These are phyloP conservation scores for Glycine soja DNA, from an alignment of 306 rosid species.

Conservation along the genomic window DNA sequence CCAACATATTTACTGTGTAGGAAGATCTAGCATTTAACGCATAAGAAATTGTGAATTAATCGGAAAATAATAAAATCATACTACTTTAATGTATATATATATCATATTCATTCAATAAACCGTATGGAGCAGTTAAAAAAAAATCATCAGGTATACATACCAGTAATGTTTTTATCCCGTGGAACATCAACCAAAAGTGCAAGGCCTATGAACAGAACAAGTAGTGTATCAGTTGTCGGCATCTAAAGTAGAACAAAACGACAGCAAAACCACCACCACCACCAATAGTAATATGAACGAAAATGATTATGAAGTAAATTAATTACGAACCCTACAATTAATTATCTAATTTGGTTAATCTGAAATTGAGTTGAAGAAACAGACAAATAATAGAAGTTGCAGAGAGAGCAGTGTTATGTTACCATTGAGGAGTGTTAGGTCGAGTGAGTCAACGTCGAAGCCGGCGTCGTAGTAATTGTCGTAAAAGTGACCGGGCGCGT, in stretches of 20 bases:
- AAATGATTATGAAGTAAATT: not conserved
- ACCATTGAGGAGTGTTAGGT: constrained; percentile 80
- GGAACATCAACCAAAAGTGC: constrained; percentile 88
- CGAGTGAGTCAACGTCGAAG: constrained; percentile 84
- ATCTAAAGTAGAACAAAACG: not conserved
- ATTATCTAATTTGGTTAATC: not conserved
- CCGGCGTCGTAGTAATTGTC: constrained; percentile 87
- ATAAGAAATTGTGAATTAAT: not conserved
- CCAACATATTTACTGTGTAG: not conserved
- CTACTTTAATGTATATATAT: not conserved
- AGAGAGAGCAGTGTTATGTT: not conserved
- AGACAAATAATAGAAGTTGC: not conserved
- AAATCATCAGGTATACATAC: constrained; percentile 48
- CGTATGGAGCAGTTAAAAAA: not conserved
- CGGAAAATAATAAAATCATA: constrained; percentile 4
- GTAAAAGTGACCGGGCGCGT: constrained; percentile 79
- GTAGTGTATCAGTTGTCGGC: not conserved
- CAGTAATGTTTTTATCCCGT: constrained; percentile 78
- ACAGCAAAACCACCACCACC: not conserved
- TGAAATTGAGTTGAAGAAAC: not conserved
- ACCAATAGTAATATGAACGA: not conserved
- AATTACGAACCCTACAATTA: not conserved
- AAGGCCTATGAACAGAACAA: constrained; percentile 62
- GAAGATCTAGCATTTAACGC: constrained; percentile 4
- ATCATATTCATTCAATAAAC: not conserved